These are phyloP conservation scores for Colletotrichum sp. DNA, from an alignment of 2,329 filamentous ascomycete genomes.

Conservation along the genomic window DNA sequence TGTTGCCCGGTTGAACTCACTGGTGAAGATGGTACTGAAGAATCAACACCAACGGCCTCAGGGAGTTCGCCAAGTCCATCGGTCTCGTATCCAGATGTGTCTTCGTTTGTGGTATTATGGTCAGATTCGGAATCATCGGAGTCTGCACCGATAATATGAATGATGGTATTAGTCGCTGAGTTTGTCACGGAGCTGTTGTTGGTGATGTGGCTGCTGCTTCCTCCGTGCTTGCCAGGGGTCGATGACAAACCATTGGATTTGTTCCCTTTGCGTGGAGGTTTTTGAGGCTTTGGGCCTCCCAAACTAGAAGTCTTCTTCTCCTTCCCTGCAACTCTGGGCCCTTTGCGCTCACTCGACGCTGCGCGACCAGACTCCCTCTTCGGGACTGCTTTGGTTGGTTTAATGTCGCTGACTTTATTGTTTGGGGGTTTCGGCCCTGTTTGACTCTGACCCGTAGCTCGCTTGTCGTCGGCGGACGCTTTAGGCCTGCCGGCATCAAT, in stretches of 20 bases:
- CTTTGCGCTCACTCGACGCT: background rate
- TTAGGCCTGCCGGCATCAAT: background rate
- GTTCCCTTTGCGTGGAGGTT: background rate
- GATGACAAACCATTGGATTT: background rate
- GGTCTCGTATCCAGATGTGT: accelerated
- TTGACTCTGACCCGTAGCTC: background rate
- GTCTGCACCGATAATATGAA: background rate
- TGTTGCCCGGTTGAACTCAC: background rate
- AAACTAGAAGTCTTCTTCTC: background rate
- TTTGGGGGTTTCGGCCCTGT: background rate
- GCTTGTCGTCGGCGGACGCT: background rate
- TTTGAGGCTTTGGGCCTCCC: background rate
- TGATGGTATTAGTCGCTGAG: background rate
- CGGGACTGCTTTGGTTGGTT: background rate
- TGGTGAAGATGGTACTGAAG: background rate
- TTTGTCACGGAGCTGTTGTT: background rate
- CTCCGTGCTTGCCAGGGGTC: background rate
- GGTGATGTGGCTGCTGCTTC: background rate
- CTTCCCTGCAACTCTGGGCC: background rate
- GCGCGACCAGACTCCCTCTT: background rate
- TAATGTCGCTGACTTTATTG: background rate
- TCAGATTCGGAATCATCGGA: accelerated
- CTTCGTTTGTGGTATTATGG: accelerated
- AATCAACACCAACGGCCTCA: background rate
- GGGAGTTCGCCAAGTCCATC: background rate